These are phyloP conservation scores for Cercophora newfieldiana DNA, from an alignment of 495 filamentous ascomycete genomes.

Conservation along the genomic window DNA sequence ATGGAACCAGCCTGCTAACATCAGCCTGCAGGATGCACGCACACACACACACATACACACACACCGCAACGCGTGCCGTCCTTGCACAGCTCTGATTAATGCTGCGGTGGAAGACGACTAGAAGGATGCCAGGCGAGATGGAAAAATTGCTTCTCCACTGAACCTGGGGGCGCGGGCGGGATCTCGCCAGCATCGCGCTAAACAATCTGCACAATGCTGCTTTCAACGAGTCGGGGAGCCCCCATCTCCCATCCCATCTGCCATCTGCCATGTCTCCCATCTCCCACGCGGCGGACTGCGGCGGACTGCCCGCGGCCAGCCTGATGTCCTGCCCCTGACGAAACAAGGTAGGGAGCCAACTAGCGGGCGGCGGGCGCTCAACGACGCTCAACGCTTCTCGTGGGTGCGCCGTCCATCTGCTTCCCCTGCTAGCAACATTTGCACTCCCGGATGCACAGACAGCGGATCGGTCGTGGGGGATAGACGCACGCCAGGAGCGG, in stretches of 20 bases:
- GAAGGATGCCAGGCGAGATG: constrained; percentile 20
- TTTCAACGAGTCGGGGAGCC: background rate
- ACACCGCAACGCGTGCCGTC: constrained; percentile 1
- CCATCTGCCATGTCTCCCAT: background rate
- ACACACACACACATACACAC: background rate
- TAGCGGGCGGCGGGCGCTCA: constrained; percentile 11
- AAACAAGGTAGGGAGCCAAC: background rate
- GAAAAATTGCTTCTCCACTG: constrained; percentile 15
- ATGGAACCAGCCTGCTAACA: background rate
- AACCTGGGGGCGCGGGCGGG: constrained; percentile 4
- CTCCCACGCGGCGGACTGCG: background rate
- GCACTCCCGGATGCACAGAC: constrained; percentile 26
- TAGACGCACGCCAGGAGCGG: constrained; percentile 24
- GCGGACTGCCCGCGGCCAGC: no score
- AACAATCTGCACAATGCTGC: background rate
- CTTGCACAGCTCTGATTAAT: constrained; percentile 13
- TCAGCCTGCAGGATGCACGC: background rate
- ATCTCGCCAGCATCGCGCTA: constrained; percentile 5
- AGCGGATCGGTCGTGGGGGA: constrained; percentile 26
- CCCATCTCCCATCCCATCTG: background rate
- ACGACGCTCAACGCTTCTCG: background rate
- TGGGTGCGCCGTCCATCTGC: background rate
- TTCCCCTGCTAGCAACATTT: constrained; percentile 22
- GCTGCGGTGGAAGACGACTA: constrained; percentile 24
- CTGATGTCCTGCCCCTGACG: no score